A percentile compares a stretch with the other conserved stretches of the same genome.
Evolutionary conservation across 441 rosid genomes (phyloP).

Genomic region (Jatropha multifida): DNA sequence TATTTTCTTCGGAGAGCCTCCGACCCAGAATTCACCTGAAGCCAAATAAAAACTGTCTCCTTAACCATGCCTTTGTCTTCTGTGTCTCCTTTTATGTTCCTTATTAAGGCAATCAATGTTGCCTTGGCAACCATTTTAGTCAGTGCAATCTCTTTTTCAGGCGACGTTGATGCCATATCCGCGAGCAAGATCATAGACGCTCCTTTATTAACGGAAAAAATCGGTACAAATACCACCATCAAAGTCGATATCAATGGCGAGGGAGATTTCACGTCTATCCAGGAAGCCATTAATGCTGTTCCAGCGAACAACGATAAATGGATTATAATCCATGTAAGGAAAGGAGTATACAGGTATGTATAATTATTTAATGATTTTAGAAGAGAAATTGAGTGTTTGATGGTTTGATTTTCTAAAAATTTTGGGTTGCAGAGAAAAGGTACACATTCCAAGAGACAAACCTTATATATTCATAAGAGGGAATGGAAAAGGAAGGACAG

Average conservation of each 20-base stretch:
- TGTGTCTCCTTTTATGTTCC: neutral
- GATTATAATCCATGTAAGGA: conserved; percentile 78
- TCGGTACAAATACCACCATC: conserved; percentile 57
- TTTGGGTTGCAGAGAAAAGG: conserved; percentile 55
- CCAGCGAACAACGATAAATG: conserved; percentile 62
- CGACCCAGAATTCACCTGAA: neutral
- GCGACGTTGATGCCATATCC: conserved; percentile 21
- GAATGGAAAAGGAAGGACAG: conserved; percentile 77
- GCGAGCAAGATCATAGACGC: conserved; percentile 41
- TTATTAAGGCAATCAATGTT: conserved; percentile 7
- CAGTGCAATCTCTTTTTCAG: conserved; percentile 17
- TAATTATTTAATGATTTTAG: neutral
- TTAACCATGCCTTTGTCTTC: conserved; percentile 11
- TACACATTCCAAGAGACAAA: conserved; percentile 61
- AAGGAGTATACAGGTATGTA: conserved; percentile 73
- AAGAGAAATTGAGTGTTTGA: neutral
- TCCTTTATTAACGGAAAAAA: conserved; percentile 64
- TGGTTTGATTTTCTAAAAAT: neutral
- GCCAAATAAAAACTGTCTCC: neutral
- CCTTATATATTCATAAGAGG: conserved; percentile 90
- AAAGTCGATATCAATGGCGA: conserved; percentile 75
- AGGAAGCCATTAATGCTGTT: conserved; percentile 72
- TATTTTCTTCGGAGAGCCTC: conserved; percentile 1
- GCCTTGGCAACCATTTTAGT: conserved; percentile 26
- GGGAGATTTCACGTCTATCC: conserved; percentile 68